Evolutionary conservation across 768 basidiomycete genomes (phyloP).

Genomic region (Hygrophoropsis aurantiaca): DNA sequence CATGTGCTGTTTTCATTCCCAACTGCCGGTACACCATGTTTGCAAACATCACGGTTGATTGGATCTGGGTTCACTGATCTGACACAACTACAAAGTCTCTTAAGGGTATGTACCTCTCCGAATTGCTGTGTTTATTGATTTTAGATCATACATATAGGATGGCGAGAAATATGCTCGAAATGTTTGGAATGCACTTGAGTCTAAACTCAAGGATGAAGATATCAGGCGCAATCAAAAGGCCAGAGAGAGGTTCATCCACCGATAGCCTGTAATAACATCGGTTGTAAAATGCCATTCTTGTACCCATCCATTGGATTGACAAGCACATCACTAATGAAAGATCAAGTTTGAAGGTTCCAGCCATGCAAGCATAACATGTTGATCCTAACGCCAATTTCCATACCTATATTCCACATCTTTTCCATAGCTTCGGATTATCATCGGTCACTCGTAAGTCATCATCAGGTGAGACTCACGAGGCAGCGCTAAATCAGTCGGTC

Average conservation of each 20-base stretch:
- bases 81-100: slow-evolving; percentile 45
- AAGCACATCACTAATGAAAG: too few relatives aligned
- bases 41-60: slow-evolving; percentile 66
- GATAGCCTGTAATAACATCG: slow-evolving; percentile 4
- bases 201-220: slow-evolving; percentile 67
- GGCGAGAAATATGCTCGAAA: slow-evolving; percentile 66
- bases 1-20: slow-evolving; percentile 67
- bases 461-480: too few relatives aligned
- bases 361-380: too few relatives aligned
- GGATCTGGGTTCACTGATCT: slow-evolving; percentile 61
- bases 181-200: slow-evolving; percentile 54
- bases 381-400: too few relatives aligned
- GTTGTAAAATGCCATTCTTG: too few relatives aligned
- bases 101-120: slow-evolving; percentile 45
- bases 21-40: slow-evolving; percentile 27
- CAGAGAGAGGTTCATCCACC: slow-evolving; percentile 46
- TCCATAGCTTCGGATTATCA: not conserved
- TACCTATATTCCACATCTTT: not conserved
- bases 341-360: too few relatives aligned
- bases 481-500: not conserved
- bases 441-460: not conserved
- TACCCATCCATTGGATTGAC: too few relatives aligned
- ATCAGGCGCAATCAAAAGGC: slow-evolving; percentile 58
- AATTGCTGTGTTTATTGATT: not conserved
- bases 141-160: slow-evolving; percentile 38